A percentile compares a stretch with the other conserved stretches of the same genome.
phyloP scores from a whole-genome alignment of 352 stramenopile genomes.

The Hyaloperonospora brassicae region DNA sequence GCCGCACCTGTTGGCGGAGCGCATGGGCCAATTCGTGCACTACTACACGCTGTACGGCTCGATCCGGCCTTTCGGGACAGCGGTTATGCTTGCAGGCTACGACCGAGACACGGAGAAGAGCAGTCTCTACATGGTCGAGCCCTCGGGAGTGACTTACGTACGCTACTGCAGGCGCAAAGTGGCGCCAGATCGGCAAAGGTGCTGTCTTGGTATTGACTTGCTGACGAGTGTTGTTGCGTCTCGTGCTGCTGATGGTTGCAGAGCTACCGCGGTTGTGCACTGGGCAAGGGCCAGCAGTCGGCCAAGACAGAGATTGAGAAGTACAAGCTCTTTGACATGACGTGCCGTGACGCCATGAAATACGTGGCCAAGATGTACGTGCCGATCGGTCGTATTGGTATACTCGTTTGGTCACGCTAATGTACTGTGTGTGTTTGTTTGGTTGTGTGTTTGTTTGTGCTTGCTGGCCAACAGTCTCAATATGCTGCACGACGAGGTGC shows the following conservation, averaged over 20 bases:
- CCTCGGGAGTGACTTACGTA: constrained; percentile 87
- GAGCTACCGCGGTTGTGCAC: constrained; percentile 94
- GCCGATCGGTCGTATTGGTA: background rate
- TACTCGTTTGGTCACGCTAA: too few species aligned
- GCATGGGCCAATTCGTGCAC: constrained; percentile 95
- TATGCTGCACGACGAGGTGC: constrained; percentile 93
- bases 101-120: constrained; percentile 89
- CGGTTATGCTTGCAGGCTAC: constrained; percentile 93
- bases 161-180: constrained; percentile 20
- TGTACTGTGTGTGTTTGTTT: background rate
- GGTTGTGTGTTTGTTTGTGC: background rate
- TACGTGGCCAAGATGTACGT: constrained; percentile 95
- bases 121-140: constrained; percentile 89
- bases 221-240: constrained; percentile 1
- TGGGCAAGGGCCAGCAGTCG: constrained; percentile 95
- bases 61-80: constrained; percentile 94
- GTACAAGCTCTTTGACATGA: constrained; percentile 92
- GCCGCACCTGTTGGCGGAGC: constrained; percentile 89
- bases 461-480: constrained; percentile 67
- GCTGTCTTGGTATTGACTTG: background rate
- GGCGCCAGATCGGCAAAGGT: background rate
- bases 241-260: constrained; percentile 32
- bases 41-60: constrained; percentile 98
- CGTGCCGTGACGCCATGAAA: constrained; percentile 94
- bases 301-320: constrained; percentile 99